Conservation (phyloP, 371 early-diverging fungal species). For the Mortierella sp. region DNA sequence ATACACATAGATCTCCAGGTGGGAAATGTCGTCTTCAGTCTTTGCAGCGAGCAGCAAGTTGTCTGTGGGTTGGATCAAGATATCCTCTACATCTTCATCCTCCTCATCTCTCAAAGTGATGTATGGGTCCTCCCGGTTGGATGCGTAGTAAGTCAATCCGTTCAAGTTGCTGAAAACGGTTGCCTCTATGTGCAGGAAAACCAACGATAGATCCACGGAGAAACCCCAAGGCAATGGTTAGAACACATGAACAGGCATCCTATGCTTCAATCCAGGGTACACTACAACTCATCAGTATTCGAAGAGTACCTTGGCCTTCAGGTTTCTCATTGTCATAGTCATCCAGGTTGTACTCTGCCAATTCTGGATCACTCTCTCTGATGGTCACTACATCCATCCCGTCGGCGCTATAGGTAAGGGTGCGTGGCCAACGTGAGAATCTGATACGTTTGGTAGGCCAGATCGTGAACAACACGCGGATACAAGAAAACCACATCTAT, state of each 20-base stretch:
- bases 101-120: conserved; percentile 75
- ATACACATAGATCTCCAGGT: conserved; percentile 92
- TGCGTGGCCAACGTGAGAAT: too few species aligned
- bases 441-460: too few species aligned
- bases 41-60: conserved; percentile 90
- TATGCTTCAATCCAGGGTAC: too few species aligned
- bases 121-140: conserved; percentile 87
- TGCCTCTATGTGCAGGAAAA: conserved; percentile 19
- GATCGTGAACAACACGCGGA: not conserved
- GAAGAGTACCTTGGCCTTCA: conserved; percentile 54
- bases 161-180: conserved; percentile 77
- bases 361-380: conserved; percentile 63
- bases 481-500: not conserved
- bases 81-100: conserved; percentile 83
- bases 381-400: conserved; percentile 40
- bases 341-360: conserved; percentile 82
- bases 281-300: too few species aligned
- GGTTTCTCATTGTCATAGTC: conserved; percentile 71
- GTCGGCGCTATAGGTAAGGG: conserved; percentile 9
- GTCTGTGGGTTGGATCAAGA: conserved; percentile 82
- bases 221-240: too few species aligned
- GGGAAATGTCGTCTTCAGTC: conserved; percentile 95
- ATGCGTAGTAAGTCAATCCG: conserved; percentile 81
- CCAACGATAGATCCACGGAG: too few species aligned
- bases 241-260: too few species aligned